Base-by-base conservation (phyloP, 106 monocot genomes). In the Cymbidium sinense region DNA sequence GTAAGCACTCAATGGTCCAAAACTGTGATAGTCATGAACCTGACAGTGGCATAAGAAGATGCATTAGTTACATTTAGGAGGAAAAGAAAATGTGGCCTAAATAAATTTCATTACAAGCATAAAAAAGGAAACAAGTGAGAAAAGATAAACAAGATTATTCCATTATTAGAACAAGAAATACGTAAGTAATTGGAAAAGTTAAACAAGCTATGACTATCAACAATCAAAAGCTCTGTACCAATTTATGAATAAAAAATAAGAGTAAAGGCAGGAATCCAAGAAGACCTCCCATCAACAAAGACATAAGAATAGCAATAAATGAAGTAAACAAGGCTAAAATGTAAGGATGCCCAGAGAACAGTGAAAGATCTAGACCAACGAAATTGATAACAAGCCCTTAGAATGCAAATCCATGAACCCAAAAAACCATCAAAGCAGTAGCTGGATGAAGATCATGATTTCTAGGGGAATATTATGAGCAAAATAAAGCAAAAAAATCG, bases 1-100 rank as follows among this genome's bases (percentile, higher is more conserved):
- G 62, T 84, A 91, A 37, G 83, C 82, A 77, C 91, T 89, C 34
- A 90, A 64, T 33, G 95, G 95, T 52, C 91, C 89, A 83, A 95
- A 95, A 19, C 76, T 79, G 71, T 88, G 88, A 64, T 88, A 74
- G 11, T 81, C 79, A 85, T 92, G 95, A 77, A 90, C 91, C 95
- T 95, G 89, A 33, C 28, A 55, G 27, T 23, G 23, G 21, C 3
- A 36, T 36, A 13, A 34, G 19, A 27, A 55, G 12, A 76, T 34
- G 20, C 52, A 31, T 44, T 44, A 69, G 69, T 15, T 43, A 8
- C 18, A 41, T 73, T 18, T 33, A 70, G 36, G 34, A 36, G 5
- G 70, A 70, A 33, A 23, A 20, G 37, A 47, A 47, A 47, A 47
- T 7, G 36, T 25, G 41, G 5, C 19, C 69, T 69, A 33, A 69